Evolutionary conservation across 345 rosid species (phyloP).

Genomic region (Bruguiera gymnorhiza): DNA sequence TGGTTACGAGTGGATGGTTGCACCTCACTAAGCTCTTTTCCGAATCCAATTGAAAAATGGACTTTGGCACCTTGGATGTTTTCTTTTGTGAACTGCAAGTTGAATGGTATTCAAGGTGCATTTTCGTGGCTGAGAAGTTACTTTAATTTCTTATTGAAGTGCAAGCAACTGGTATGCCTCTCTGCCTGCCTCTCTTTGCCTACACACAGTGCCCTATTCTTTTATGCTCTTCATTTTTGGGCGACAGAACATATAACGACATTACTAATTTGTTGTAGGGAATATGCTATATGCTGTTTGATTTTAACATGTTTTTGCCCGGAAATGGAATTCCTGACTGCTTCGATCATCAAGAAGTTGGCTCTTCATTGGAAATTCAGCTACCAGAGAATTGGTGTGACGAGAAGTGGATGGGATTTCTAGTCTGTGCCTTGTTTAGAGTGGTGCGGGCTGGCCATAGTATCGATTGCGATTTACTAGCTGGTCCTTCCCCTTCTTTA

Average conservation of each 20-base stretch:
- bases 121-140: background rate
- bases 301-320: conserved; percentile 7
- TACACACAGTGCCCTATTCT: background rate
- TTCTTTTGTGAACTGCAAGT: background rate
- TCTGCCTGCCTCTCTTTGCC: background rate
- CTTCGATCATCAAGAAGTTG: background rate
- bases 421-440: conserved; percentile 1
- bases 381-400: conserved; percentile 4
- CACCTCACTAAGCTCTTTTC: background rate
- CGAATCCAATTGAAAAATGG: no score
- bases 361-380: background rate
- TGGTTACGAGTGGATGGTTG: background rate
- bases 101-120: background rate
- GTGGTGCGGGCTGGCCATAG: rapidly evolving
- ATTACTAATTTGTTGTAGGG: background rate
- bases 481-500: background rate
- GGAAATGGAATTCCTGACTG: conserved; percentile 11
- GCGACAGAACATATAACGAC: no score
- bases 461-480: background rate
- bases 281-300: conserved; percentile 7
- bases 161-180: background rate
- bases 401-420: conserved; percentile 14
- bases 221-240: no score
- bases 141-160: background rate
- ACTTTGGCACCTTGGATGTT: background rate